phyloP scores from a whole-genome alignment of 345 rosid genomes.

The Pistacia atlantica region DNA sequence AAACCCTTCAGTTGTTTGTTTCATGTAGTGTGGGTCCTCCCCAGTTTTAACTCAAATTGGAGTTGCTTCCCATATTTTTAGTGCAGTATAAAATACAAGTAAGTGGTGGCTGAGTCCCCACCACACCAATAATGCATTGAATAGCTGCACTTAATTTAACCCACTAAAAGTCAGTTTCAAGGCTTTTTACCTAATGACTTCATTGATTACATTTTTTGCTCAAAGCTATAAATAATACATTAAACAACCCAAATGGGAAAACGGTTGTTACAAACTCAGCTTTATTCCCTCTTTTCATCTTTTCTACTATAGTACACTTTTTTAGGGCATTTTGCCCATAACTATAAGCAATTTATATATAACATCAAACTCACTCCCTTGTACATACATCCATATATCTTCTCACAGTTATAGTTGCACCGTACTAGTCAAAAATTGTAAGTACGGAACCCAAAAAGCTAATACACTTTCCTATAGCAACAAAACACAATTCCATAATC shows the following conservation, averaged over 20 bases:
- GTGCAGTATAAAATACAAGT: neutral
- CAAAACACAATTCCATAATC: neutral
- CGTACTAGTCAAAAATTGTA: constrained; percentile 22
- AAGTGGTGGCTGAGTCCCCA: neutral
- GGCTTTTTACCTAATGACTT: too few species aligned
- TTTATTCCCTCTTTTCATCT: too few species aligned
- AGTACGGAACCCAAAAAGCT: constrained; percentile 13
- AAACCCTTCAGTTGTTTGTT: too few species aligned
- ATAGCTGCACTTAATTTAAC: too few species aligned
- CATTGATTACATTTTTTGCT: too few species aligned
- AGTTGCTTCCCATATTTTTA: neutral
- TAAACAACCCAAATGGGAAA: neutral
- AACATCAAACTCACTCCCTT: neutral
- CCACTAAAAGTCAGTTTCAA: too few species aligned
- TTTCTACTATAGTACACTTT: neutral
- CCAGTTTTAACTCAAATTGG: too few species aligned
- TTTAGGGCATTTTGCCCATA: neutral
- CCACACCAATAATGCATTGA: neutral
- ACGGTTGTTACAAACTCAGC: neutral
- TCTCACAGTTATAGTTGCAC: neutral
- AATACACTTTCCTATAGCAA: neutral
- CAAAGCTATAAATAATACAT: neutral
- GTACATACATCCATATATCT: neutral
- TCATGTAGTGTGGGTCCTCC: too few species aligned
- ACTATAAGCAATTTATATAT: neutral